phyloP scores from a whole-genome alignment of 2,329 filamentous ascomycete species.

The Xylariaceae sp. region DNA sequence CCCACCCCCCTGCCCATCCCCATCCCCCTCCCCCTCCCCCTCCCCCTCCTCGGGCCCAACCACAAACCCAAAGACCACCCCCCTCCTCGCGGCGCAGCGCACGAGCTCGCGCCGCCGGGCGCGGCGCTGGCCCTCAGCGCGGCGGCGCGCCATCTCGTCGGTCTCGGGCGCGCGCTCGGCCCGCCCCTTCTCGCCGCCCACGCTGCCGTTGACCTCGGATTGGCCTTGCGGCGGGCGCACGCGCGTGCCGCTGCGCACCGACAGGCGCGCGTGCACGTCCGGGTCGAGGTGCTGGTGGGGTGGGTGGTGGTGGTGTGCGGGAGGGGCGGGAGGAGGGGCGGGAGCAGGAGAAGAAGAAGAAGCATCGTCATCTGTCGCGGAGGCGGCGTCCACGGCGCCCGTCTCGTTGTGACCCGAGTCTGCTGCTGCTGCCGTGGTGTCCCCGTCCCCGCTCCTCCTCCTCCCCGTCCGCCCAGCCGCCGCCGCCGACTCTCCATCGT shows the following conservation, averaged over 20 bases:
- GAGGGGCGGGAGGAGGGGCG: background rate
- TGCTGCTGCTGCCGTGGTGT: slow-evolving; percentile 4
- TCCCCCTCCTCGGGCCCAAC: slow-evolving; percentile 7
- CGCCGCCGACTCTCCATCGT: slow-evolving; percentile 29
- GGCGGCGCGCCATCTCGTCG: slow-evolving; percentile 40
- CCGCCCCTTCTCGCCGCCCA: slow-evolving; percentile 47
- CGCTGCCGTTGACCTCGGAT: slow-evolving; percentile 48
- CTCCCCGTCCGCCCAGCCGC: slow-evolving; percentile 22
- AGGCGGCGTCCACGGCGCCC: background rate
- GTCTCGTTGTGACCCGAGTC: slow-evolving; percentile 3
- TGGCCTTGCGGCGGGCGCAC: slow-evolving; percentile 28
- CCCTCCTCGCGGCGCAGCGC: slow-evolving; percentile 42
- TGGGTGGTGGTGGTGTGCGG: background rate
- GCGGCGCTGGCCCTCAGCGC: slow-evolving; percentile 38
- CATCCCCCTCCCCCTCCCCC: slow-evolving; percentile 1
- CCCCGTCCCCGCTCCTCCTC: background rate
- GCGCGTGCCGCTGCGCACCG: slow-evolving; percentile 29
- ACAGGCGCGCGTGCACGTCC: slow-evolving; percentile 22
- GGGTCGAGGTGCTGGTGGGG: slow-evolving; percentile 5
- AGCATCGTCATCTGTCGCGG: background rate
- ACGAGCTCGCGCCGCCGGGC: slow-evolving; percentile 31
- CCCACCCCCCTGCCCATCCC: slow-evolving; percentile 4
- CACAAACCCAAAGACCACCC: slow-evolving; percentile 46
- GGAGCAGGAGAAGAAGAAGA: background rate
- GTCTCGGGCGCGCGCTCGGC: slow-evolving; percentile 46